Conservation (phyloP, 2,329 filamentous ascomycete species). For the Gliomastix tumulicola region DNA sequence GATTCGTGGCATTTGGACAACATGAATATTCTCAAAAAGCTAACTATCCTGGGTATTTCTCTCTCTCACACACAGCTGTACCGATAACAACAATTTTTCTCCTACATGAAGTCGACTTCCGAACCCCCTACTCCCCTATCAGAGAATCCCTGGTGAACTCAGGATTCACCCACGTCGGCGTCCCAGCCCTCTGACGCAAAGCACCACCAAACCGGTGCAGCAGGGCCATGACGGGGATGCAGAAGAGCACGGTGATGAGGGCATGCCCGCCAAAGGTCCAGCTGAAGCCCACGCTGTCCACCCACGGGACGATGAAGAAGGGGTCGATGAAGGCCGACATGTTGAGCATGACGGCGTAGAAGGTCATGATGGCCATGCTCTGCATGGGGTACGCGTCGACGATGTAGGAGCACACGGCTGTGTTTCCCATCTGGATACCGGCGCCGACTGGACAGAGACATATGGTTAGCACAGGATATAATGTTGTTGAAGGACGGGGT, state of each 20-base stretch:
- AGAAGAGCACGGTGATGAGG: constrained; percentile 33
- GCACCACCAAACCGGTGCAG: constrained; percentile 30
- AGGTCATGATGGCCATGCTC: constrained; percentile 45
- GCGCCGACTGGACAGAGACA: constrained; percentile 34
- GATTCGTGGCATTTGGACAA: too few relatives aligned
- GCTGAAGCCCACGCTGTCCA: constrained; percentile 34
- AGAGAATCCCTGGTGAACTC: too few relatives aligned
- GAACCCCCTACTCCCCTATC: too few relatives aligned
- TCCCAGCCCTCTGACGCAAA: constrained; percentile 24
- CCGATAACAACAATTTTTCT: too few relatives aligned
- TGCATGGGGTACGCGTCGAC: constrained; percentile 49
- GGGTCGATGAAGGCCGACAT: constrained; percentile 35
- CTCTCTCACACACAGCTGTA: too few relatives aligned
- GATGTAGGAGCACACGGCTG: constrained; percentile 42
- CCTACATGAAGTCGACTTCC: too few relatives aligned
- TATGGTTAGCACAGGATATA: background rate
- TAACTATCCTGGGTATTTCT: too few relatives aligned
- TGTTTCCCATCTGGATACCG: constrained; percentile 51
- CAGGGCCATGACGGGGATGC: constrained; percentile 23
- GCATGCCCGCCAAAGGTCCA: constrained; percentile 43
- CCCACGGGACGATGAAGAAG: constrained; percentile 44
- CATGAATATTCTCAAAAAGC: too few relatives aligned
- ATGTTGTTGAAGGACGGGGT: too few relatives aligned
- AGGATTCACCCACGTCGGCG: constrained; percentile 37
- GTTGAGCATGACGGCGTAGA: constrained; percentile 47